phyloP scores from a whole-genome alignment of 257 asterid genomes.

The Ocimum tenuiflorum region DNA sequence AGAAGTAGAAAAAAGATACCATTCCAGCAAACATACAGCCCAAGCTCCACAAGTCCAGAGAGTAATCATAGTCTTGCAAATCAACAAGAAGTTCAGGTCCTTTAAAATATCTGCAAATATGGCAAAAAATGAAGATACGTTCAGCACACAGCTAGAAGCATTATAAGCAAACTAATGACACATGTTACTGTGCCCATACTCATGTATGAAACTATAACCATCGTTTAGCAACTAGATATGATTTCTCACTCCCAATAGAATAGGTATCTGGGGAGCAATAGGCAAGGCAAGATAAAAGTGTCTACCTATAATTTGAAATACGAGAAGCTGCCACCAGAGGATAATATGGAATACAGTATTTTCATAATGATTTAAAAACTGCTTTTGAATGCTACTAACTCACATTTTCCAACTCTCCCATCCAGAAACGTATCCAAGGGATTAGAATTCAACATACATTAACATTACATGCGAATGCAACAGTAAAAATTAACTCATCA shows the following conservation, averaged over 20 bases:
- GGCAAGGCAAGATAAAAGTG: too few relatives aligned
- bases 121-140: neutral
- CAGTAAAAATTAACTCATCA: too few relatives aligned
- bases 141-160: neutral
- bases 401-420: too few relatives aligned
- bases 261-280: neutral
- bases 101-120: slow-evolving; percentile 45
- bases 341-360: too few relatives aligned
- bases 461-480: too few relatives aligned
- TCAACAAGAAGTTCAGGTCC: slow-evolving; percentile 96
- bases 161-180: neutral
- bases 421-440: too few relatives aligned
- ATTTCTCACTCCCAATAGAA: neutral
- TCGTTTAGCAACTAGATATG: neutral
- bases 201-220: neutral
- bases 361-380: too few relatives aligned
- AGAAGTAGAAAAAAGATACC: slow-evolving; percentile 36
- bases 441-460: too few relatives aligned
- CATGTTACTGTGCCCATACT: neutral
- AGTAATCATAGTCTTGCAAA: slow-evolving; percentile 96
- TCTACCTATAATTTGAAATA: too few relatives aligned
- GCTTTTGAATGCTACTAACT: too few relatives aligned
- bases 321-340: too few relatives aligned
- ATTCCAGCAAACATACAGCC: slow-evolving; percentile 93
- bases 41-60: slow-evolving; percentile 86